Evolutionary conservation across 192 early-diverging fungal species (phyloP), one percentile per base, ranked within the genome.

Genomic region (Ramicandelaber brevisporus): DNA sequence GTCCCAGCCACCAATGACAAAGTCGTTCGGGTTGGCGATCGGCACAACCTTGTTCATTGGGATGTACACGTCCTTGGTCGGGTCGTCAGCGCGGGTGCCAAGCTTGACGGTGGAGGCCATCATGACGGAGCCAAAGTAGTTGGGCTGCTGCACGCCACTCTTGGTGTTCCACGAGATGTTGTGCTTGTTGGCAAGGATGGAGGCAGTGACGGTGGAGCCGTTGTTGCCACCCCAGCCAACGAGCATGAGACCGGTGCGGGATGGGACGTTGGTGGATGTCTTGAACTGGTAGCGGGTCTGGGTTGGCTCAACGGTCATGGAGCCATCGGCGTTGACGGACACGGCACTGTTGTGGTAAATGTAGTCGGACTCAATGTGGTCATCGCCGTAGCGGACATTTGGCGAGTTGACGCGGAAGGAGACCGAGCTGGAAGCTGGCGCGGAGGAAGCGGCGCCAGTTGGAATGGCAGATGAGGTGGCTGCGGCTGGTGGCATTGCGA

Each of bases 161-260:
- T 86, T 92, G 34, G 88, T 93, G 53, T 62, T 65, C 88, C 87
- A 98, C 33, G 62, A 60, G 34, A 89, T 60, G 32, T 77, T 67
- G 38, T 58, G 46, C 53, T 70, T 75, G 73, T 98, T 90, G 40
- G 92, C 88, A 31, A 89, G 57, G 55, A 93, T 82, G 50, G 84
- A 77, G 4, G 92, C 92, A 23, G 88, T 93, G 36, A 97, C 46
- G 33, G 90, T 97, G 32, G 85, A 80, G 33, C 90, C 90, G 59
- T 97, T 97, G 80, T 98, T 98, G 43, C 92, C 92, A 43, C 86
- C 92, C 84, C 84, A 89, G 17, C 92, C 92, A 43, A 98, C 86
- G 52, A 98, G 74, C 92, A 98, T 93, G 26, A 98, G 59, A 39
- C 84, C 81, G 49, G 55, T 48, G 35, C 50, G 50, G 5, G 48